A percentile compares a stretch with the other conserved stretches of the same genome.
These are phyloP conservation scores for Xerocomus brunneocitrinus DNA, from an alignment of 768 basidiomycete genomes.

Conservation along the genomic window DNA sequence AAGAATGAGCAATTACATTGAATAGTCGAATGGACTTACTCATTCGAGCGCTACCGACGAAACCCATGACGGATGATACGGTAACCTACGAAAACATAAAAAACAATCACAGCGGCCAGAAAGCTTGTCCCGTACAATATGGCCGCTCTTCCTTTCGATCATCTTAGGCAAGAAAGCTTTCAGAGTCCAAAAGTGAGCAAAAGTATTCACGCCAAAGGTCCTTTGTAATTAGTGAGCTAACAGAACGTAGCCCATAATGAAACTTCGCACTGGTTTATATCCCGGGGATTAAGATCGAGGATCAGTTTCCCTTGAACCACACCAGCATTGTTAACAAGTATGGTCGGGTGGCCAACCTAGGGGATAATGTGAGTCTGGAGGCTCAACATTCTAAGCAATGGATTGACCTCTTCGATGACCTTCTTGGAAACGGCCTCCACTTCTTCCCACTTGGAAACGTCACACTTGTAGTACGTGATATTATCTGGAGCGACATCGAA, in stretches of 20 bases:
- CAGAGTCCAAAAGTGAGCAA: constrained; percentile 88
- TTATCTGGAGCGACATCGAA: constrained; percentile 47
- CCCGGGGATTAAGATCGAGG: constrained; percentile 70
- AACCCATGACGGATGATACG: constrained; percentile 68
- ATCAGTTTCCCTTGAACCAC: constrained; percentile 87
- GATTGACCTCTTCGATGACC: constrained; percentile 70
- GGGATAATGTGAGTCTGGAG: background rate
- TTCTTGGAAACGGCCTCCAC: constrained; percentile 71
- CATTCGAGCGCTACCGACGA: constrained; percentile 70
- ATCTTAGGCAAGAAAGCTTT: constrained; percentile 92
- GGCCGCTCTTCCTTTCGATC: constrained; percentile 72
- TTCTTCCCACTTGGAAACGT: constrained; percentile 85
- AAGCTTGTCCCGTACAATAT: constrained; percentile 58
- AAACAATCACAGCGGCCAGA: background rate
- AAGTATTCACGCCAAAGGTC: constrained; percentile 84
- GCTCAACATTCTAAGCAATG: background rate
- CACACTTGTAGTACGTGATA: constrained; percentile 83
- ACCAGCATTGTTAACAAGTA: constrained; percentile 93
- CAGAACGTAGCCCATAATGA: constrained; percentile 31
- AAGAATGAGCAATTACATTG: constrained; percentile 6
- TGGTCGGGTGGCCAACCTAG: constrained; percentile 83
- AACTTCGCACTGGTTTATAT: constrained; percentile 79
- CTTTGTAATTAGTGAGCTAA: constrained; percentile 36
- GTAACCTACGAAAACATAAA: constrained; percentile 52
- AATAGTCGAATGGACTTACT: constrained; percentile 42